Percentiles rank a stretch among this genome's conserved stretches.
Evolutionary conservation across 2,329 filamentous ascomycete genomes (phyloP).

Genomic region (Trichoderma pleuroti): DNA sequence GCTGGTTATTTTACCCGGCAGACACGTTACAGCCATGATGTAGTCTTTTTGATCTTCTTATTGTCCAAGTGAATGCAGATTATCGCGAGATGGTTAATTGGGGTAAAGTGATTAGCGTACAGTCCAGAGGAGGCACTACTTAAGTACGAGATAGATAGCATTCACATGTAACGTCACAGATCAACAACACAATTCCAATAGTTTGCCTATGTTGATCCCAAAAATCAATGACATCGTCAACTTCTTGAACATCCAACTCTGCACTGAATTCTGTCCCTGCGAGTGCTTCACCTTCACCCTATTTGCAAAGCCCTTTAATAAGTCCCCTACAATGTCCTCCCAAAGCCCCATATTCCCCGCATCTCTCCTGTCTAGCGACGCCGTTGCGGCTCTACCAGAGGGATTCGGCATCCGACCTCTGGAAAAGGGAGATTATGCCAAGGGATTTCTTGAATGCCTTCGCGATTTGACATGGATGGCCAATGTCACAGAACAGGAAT

Average conservation of each 20-base stretch:
- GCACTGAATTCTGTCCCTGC: background rate
- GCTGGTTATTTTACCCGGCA: background rate
- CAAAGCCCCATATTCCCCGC: conserved; percentile 56
- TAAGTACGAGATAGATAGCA: background rate
- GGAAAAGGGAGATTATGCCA: conserved; percentile 62
- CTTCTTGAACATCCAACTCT: background rate
- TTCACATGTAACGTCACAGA: conserved; percentile 9
- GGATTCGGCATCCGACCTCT: conserved; percentile 71
- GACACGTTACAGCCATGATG: background rate
- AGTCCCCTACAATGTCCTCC: background rate
- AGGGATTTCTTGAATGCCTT: conserved; percentile 72
- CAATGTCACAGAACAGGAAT: conserved; percentile 63
- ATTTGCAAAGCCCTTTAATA: background rate
- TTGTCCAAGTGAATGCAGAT: background rate
- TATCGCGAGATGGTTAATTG: background rate
- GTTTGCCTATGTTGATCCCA: background rate
- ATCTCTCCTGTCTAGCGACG: conserved; percentile 61
- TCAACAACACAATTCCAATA: background rate
- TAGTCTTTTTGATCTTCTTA: background rate
- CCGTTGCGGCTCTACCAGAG: conserved; percentile 58
- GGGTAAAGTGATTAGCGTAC: background rate
- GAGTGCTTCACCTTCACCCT: background rate
- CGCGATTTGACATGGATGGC: conserved; percentile 74
- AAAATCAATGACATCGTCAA: background rate
- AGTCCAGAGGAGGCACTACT: background rate